These are phyloP conservation scores for Botrytis fabae DNA, from an alignment of 2,329 filamentous ascomycete genomes.

Conservation along the genomic window DNA sequence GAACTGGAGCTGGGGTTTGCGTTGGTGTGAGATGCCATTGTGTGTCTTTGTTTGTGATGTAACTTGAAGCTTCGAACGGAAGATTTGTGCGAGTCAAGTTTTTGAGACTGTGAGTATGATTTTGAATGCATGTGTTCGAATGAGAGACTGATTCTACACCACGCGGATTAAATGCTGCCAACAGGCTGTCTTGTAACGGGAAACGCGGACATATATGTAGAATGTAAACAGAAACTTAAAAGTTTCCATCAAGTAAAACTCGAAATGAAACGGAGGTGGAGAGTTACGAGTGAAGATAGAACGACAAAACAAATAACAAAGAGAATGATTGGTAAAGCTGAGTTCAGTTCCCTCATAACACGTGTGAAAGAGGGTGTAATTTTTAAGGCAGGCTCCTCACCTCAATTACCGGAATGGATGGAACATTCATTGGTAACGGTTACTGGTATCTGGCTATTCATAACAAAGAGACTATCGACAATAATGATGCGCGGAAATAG, in stretches of 20 bases:
- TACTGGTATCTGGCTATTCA: not conserved
- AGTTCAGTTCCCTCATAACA: conserved; percentile 4
- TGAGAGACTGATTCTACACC: not conserved
- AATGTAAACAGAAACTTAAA: not conserved
- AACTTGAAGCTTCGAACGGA: not conserved
- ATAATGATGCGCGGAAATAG: not conserved
- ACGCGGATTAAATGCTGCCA: not conserved
- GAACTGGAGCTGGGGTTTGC: not conserved
- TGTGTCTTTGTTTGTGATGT: not conserved
- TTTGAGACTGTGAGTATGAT: not conserved
- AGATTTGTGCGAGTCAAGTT: not conserved
- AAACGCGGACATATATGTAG: not conserved
- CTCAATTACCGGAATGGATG: not conserved
- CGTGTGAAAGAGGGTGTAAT: not conserved
- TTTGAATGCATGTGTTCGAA: not conserved
- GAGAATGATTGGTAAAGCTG: conserved; percentile 1
- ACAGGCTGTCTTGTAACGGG: not conserved
- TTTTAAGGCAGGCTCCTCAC: not conserved
- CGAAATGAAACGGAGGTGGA: not conserved
- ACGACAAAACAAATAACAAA: conserved; percentile 1
- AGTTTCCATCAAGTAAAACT: not conserved
- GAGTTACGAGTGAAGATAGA: not conserved
- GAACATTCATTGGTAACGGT: conserved; percentile 9
- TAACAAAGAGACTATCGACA: not conserved
- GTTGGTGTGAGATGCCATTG: not conserved